phyloP scores from a whole-genome alignment of 2,329 filamentous ascomycete species.

The Fusarium abutilonis region DNA sequence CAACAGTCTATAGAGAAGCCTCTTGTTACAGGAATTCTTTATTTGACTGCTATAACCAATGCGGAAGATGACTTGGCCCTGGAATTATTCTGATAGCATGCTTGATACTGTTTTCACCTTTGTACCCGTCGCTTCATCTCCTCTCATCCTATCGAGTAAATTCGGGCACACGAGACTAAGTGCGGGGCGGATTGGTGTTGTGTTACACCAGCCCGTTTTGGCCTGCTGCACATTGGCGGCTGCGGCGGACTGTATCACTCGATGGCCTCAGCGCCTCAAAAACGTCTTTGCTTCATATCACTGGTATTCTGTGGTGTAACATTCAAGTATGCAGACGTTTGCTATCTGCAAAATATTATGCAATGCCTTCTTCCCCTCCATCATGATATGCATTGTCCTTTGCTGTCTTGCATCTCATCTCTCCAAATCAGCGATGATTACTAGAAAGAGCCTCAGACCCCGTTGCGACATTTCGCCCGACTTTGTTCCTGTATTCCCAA shows the following conservation, averaged over 20 bases:
- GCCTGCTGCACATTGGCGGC: slow-evolving; percentile 23
- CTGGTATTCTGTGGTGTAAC: slow-evolving; percentile 6
- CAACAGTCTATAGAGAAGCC: too few relatives aligned
- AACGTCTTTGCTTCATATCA: slow-evolving; percentile 1
- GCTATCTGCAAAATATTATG: slow-evolving; percentile 17
- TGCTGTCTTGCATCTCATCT: slow-evolving; percentile 30
- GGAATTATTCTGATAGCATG: not conserved
- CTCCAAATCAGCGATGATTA: not conserved
- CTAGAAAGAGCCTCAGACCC: not conserved
- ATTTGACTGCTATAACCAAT: slow-evolving; percentile 1
- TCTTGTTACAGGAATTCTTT: not conserved
- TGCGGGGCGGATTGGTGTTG: slow-evolving; percentile 28
- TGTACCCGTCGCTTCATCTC: too few relatives aligned
- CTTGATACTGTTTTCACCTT: slow-evolving; percentile 5
- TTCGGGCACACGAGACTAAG: slow-evolving; percentile 14
- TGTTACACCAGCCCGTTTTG: slow-evolving; percentile 24
- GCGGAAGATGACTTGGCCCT: not conserved
- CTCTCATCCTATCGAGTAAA: not conserved
- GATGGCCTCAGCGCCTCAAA: slow-evolving; percentile 27
- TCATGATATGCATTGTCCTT: slow-evolving; percentile 17
- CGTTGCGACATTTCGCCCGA: not conserved
- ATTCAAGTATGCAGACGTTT: slow-evolving; percentile 16
- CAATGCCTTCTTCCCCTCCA: slow-evolving; percentile 16
- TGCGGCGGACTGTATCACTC: slow-evolving; percentile 24
- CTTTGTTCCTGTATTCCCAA: not conserved